Evolutionary conservation across 768 basidiomycete species (phyloP).

Genomic region (Rhodotorula babjevae): DNA sequence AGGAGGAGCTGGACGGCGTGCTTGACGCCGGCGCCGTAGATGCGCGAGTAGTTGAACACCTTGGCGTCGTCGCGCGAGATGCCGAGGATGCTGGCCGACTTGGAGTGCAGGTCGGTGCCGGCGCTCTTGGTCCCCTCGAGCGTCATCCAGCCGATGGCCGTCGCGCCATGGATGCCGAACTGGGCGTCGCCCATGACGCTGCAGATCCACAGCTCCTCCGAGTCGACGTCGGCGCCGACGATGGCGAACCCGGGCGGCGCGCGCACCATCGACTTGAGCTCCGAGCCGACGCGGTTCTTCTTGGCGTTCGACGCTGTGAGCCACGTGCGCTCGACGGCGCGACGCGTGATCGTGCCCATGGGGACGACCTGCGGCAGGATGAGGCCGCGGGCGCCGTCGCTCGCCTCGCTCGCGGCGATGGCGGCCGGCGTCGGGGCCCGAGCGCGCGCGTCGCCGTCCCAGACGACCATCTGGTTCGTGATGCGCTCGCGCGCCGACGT

Average conservation of each 20-base stretch:
- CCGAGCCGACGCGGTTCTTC: conserved; percentile 93
- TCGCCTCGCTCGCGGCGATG: conserved; percentile 33
- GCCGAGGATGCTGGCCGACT: conserved; percentile 85
- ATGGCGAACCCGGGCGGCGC: conserved; percentile 89
- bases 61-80: conserved; percentile 93
- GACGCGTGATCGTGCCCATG: conserved; percentile 97
- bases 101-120: conserved; percentile 93
- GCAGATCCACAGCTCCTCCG: conserved; percentile 98
- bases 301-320: conserved; percentile 97
- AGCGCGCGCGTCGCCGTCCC: conserved; percentile 54
- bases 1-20: conserved; percentile 82
- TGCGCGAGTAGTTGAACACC: conserved; percentile 97
- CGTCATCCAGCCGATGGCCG: conserved; percentile 99
- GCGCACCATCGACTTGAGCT: conserved; percentile 94
- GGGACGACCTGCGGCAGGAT: conserved; percentile 94
- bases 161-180: conserved; percentile 92
- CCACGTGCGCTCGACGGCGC: conserved; percentile 98
- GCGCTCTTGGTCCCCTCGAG: conserved; percentile 91
- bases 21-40: conserved; percentile 96
- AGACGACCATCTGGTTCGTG: conserved; percentile 85
- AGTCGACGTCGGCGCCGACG: conserved; percentile 97
- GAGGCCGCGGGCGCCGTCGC: conserved; percentile 56
- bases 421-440: conserved; percentile 21
- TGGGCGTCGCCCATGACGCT: conserved; percentile 98
- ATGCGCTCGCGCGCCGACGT: conserved; percentile 89